phyloP scores from a whole-genome alignment of 768 basidiomycete species.

The Panaeolus cyanescens region DNA sequence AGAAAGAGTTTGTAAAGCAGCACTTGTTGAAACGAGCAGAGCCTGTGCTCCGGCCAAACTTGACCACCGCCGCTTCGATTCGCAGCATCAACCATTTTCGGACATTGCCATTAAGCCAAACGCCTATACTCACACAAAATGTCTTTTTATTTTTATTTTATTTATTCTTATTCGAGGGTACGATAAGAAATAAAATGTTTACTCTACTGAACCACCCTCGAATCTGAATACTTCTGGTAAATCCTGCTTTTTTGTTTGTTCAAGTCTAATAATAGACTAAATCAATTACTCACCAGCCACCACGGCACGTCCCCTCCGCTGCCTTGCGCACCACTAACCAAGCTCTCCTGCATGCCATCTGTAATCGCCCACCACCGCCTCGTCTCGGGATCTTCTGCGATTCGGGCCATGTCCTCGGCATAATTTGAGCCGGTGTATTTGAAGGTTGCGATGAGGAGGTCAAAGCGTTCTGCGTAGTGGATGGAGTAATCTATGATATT shows the following conservation, averaged over 20 bases:
- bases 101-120: not conserved
- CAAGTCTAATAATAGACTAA: not conserved
- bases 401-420: slow-evolving; percentile 62
- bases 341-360: slow-evolving; percentile 77
- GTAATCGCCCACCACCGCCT: slow-evolving; percentile 77
- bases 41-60: not conserved
- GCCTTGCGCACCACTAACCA: slow-evolving; percentile 68
- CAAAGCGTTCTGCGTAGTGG: slow-evolving; percentile 61
- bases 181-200: no score
- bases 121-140: no score
- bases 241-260: slow-evolving; percentile 28
- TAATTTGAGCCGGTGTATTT: slow-evolving; percentile 72
- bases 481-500: slow-evolving; percentile 80
- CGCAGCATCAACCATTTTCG: slow-evolving; percentile 1
- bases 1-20: not conserved
- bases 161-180: no score
- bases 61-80: not conserved
- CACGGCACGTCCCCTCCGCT: slow-evolving; percentile 71
- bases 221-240: slow-evolving; percentile 74
- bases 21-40: not conserved
- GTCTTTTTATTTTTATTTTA: no score
- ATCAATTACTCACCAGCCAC: slow-evolving; percentile 55
- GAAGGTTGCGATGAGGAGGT: slow-evolving; percentile 77
- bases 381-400: slow-evolving; percentile 70
- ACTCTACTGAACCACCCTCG: no score